These are phyloP conservation scores for Akanthomyces dipterigenus DNA, from an alignment of 2,329 filamentous ascomycete genomes.

Conservation along the genomic window DNA sequence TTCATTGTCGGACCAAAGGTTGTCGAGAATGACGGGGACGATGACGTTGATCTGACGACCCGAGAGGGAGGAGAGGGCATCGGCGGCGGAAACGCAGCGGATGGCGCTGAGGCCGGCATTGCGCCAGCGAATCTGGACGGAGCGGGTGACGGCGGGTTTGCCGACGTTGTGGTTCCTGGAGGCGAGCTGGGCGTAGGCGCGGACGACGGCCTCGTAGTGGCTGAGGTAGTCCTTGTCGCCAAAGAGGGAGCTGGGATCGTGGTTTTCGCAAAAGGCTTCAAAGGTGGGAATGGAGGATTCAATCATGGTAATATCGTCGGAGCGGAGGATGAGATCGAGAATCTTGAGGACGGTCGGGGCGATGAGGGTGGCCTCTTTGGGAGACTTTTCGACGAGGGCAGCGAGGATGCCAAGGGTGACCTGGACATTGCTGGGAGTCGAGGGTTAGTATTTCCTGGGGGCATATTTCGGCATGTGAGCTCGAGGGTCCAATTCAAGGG, in stretches of 20 bases:
- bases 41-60: slow-evolving; percentile 71
- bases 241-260: slow-evolving; percentile 77
- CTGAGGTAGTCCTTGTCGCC: slow-evolving; percentile 77
- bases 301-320: slow-evolving; percentile 84
- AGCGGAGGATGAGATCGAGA: slow-evolving; percentile 73
- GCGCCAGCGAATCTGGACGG: slow-evolving; percentile 72
- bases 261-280: slow-evolving; percentile 79
- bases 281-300: slow-evolving; percentile 85
- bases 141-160: slow-evolving; percentile 56
- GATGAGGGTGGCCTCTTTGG: slow-evolving; percentile 84
- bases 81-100: slow-evolving; percentile 72
- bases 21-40: slow-evolving; percentile 79
- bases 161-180: slow-evolving; percentile 50
- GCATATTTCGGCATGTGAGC: neutral
- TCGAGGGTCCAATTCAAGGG: neutral
- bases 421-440: slow-evolving; percentile 68
- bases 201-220: slow-evolving; percentile 77
- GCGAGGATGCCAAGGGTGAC: slow-evolving; percentile 90
- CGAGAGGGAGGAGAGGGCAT: slow-evolving; percentile 67
- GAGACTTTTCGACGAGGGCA: slow-evolving; percentile 86
- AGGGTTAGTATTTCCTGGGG: slow-evolving; percentile 1
- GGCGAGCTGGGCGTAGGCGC: slow-evolving; percentile 72
- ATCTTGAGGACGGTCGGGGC: slow-evolving; percentile 79
- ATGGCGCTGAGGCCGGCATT: slow-evolving; percentile 71
- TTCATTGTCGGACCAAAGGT: slow-evolving; percentile 70